phyloP scores from a whole-genome alignment of 2,329 filamentous ascomycete species.

The Aspergillus luchuensis region DNA sequence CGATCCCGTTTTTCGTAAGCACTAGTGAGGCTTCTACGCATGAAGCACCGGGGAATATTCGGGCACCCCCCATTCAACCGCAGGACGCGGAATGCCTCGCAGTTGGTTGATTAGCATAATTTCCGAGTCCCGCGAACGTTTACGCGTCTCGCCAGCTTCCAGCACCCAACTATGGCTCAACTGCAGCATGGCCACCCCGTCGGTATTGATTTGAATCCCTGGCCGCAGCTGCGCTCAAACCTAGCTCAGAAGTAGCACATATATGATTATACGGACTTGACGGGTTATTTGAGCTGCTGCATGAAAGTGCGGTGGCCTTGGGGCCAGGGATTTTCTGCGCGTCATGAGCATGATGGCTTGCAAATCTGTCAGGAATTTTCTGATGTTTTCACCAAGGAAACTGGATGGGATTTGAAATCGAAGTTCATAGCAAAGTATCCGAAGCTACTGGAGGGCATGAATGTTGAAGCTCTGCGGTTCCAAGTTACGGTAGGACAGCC shows the following conservation, averaged over 20 bases:
- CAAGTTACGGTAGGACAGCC: not conserved
- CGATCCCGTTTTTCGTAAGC: not conserved
- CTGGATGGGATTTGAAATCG: slow-evolving; percentile 29
- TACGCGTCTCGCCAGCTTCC: no score
- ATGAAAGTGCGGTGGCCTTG: slow-evolving; percentile 31
- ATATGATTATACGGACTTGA: not conserved
- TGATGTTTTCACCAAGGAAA: slow-evolving; percentile 24
- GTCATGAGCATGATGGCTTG: slow-evolving; percentile 24
- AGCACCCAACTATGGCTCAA: not conserved
- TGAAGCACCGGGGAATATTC: not conserved
- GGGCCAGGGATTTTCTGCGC: slow-evolving; percentile 26
- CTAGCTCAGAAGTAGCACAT: not conserved
- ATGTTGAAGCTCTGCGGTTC: slow-evolving; percentile 11
- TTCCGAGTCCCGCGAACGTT: no score
- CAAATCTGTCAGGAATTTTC: slow-evolving; percentile 21
- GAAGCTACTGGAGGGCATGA: slow-evolving; percentile 24
- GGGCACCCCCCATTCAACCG: not conserved
- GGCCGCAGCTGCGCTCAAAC: not conserved
- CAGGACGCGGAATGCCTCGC: not conserved
- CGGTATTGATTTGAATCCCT: not conserved
- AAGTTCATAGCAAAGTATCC: slow-evolving; percentile 30
- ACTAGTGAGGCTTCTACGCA: not conserved
- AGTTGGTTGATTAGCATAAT: no score
- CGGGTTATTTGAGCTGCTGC: slow-evolving; percentile 15
- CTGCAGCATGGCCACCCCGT: not conserved